Percentiles rank a stretch among this genome's conserved stretches.
These are phyloP conservation scores for Aspergillus sclerotiicarbonarius DNA, from an alignment of 495 filamentous ascomycete species.

Conservation along the genomic window DNA sequence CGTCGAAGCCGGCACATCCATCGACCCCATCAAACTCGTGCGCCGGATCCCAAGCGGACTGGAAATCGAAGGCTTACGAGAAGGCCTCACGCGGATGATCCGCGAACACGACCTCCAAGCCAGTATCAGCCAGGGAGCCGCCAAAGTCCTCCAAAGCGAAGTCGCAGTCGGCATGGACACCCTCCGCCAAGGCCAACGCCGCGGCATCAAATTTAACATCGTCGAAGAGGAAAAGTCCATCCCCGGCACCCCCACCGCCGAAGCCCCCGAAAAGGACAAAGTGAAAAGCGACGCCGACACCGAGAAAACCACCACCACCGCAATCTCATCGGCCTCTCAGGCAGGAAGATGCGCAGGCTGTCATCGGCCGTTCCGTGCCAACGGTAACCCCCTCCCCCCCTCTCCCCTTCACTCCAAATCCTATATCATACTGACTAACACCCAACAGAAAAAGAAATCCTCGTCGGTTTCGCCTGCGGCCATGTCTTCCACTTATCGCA, in stretches of 20 bases:
- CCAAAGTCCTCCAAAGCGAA: constrained; percentile 80
- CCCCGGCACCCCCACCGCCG: constrained; percentile 1
- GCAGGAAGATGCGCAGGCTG: constrained; percentile 58
- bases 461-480: constrained; percentile 88
- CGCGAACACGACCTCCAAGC: constrained; percentile 91
- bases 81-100: constrained; percentile 81
- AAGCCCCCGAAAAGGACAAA: constrained; percentile 13
- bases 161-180: constrained; percentile 79
- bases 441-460: constrained; percentile 62
- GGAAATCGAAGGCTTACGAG: constrained; percentile 83
- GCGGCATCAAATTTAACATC: constrained; percentile 87
- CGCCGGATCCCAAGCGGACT: constrained; percentile 87
- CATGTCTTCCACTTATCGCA: constrained; percentile 90
- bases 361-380: constrained; percentile 52
- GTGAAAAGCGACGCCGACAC: constrained; percentile 17
- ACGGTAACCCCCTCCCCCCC: constrained; percentile 38
- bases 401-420: not conserved
- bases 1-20: constrained; percentile 88
- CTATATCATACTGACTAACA: not conserved
- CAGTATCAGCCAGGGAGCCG: constrained; percentile 86
- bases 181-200: constrained; percentile 70
- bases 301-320: constrained; percentile 16
- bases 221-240: constrained; percentile 30
- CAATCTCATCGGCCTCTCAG: constrained; percentile 8
- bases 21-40: constrained; percentile 86